phyloP scores from a whole-genome alignment of 2,329 filamentous ascomycete genomes.

The Cytospora schulzeri region DNA sequence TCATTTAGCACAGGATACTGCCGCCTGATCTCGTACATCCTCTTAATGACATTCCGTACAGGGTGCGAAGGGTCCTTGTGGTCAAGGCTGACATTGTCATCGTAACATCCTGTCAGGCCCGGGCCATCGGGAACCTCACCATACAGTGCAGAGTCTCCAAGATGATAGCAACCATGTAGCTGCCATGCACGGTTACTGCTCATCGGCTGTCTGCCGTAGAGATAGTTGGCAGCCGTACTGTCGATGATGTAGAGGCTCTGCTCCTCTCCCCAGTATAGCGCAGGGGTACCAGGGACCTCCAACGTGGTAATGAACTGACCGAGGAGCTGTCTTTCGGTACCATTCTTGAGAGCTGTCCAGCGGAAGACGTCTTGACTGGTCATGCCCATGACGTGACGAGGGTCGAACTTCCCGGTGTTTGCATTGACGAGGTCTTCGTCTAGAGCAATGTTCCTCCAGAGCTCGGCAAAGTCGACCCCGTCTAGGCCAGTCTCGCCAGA shows the following conservation, averaged over 20 bases:
- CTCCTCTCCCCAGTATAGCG: conserved; percentile 65
- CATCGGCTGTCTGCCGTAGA: conserved; percentile 62
- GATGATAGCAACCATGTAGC: conserved; percentile 61
- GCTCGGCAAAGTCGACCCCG: conserved; percentile 47
- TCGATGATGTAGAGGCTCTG: conserved; percentile 64
- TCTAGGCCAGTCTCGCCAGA: conserved; percentile 16
- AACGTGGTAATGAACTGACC: conserved; percentile 61
- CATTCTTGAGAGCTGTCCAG: conserved; percentile 61
- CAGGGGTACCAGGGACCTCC: conserved; percentile 61
- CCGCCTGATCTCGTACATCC: conserved; percentile 61
- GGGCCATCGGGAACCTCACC: conserved; percentile 56
- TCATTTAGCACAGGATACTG: conserved; percentile 61
- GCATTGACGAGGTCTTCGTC: conserved; percentile 60
- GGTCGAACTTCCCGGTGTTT: conserved; percentile 61
- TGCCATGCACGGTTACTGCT: conserved; percentile 63
- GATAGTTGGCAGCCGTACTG: conserved; percentile 62
- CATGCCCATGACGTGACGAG: conserved; percentile 62
- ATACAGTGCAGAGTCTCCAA: conserved; percentile 54
- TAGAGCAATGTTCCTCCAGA: conserved; percentile 56
- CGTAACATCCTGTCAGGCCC: conserved; percentile 54
- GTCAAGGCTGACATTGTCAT: conserved; percentile 57
- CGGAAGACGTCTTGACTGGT: conserved; percentile 68
- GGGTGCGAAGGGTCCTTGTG: conserved; percentile 64
- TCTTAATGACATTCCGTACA: conserved; percentile 60
- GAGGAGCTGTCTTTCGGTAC: conserved; percentile 57